Evolutionary conservation across 345 rosid species (phyloP), one percentile per base, ranked within the genome.

Genomic region (Populus ilicifolia): DNA sequence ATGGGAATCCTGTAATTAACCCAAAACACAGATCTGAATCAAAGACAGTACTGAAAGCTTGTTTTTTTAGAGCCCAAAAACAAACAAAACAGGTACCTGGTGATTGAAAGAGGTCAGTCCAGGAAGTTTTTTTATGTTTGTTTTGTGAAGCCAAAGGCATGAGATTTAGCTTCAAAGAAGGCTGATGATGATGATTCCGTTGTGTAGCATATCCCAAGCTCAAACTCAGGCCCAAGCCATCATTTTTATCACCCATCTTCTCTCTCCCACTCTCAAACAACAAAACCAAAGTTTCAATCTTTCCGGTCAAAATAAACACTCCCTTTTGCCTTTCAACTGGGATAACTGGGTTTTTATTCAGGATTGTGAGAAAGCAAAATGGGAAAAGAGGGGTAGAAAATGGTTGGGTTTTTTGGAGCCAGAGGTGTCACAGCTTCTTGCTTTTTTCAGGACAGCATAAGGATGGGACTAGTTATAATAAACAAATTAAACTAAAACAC

Each of bases 161-260:
- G 64, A 78, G 86, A 84, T 85, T 89, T 1, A 83, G 77, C 82
- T 78, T 86, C 72, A 83, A 64, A 70, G 88, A 74, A 12, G 89
- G 41, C 67, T 81, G 85, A 39, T 78, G 81, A 0, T 70, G 80
- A 5, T 30, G 80, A 20, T 33, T 67, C 9, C 13, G 43, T 27
- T 59, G 83, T 50, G 74, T 70, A 83, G 39, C 50, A 4, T 54
- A 69, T 54, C 94, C 85, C 88, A 92, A 77, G 77, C 91, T 85
- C 78, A 89, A 76, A 76, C 88, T 76, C 81, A 92, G 67, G n/a
- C 91, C 90, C 79, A 89, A 77, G 0, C 79, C 88, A 78, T 89
- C 88, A 69, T 87, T 88, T 79, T 88, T 90, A 36, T 85, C 90
- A 35, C 82, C 87, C 97, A 89, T 90, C 74, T 73, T 75, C 80